Conservation (phyloP, 2,329 filamentous ascomycete species). For the Fusarium avenaceum region DNA sequence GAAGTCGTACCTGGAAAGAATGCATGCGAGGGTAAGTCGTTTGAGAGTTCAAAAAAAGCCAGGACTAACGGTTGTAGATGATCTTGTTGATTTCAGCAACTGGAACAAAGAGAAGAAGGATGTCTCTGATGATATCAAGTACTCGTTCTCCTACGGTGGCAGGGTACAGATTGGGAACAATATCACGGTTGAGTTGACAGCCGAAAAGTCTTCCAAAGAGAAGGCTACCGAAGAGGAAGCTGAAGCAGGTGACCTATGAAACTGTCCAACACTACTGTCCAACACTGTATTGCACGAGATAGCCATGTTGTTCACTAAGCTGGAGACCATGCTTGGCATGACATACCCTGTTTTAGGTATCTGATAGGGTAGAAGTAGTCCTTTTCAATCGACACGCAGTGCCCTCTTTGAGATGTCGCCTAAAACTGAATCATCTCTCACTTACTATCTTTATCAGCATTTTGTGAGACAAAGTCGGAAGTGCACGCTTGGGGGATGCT, state of each 20-base stretch:
- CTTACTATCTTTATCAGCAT: conserved; percentile 54
- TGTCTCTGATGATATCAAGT: neutral
- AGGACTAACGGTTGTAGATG: conserved; percentile 11
- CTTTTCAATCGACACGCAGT: neutral
- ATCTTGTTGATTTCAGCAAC: conserved; percentile 20
- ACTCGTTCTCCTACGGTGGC: neutral
- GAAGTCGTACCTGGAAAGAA: conserved; percentile 22
- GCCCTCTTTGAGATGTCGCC: neutral
- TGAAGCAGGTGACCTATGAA: neutral
- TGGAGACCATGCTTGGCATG: neutral
- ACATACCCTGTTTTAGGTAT: neutral
- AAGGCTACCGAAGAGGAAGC: neutral
- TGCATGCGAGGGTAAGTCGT: conserved; percentile 24
- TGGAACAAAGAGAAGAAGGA: neutral
- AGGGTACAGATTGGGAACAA: conserved; percentile 14
- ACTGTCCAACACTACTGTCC: rapidly evolving
- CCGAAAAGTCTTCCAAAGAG: conserved; percentile 6
- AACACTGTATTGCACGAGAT: neutral
- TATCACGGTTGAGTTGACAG: conserved; percentile 10
- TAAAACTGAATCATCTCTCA: conserved; percentile 67
- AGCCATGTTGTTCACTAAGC: neutral
- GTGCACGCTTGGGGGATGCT: conserved; percentile 74
- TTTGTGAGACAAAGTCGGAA: conserved; percentile 57
- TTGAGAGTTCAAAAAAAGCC: rapidly evolving
- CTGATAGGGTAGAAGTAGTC: neutral